Evolutionary conservation across 495 filamentous ascomycete species (phyloP).

Genomic region (Podospora pseudoanserina): DNA sequence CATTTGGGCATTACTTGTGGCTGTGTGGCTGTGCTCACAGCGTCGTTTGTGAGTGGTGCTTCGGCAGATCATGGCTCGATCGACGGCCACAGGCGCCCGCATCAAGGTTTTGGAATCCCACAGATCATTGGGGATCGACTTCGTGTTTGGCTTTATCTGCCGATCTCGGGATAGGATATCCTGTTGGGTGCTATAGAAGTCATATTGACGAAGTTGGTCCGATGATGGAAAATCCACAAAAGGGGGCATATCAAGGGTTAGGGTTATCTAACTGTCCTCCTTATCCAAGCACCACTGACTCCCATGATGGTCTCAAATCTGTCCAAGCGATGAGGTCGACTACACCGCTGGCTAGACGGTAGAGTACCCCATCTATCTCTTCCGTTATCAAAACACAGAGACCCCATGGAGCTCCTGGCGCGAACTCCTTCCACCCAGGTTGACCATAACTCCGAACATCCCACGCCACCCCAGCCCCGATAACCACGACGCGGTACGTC

Average conservation of each 20-base stretch:
- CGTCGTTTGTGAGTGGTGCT: no score
- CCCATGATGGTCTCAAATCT: background rate
- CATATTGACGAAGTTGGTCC: background rate
- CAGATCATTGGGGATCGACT: background rate
- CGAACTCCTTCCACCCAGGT: background rate
- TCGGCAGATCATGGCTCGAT: background rate
- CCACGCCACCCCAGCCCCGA: background rate
- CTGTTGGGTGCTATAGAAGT: background rate
- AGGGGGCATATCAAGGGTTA: background rate
- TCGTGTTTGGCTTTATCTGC: background rate
- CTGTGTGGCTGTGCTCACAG: background rate
- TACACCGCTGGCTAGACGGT: background rate
- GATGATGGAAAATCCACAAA: background rate
- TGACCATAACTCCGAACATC: background rate
- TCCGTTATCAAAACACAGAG: background rate
- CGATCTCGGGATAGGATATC: background rate
- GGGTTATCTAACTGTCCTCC: background rate
- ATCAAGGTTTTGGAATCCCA: background rate
- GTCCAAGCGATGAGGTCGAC: background rate
- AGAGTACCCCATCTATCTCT: background rate
- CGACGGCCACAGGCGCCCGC: background rate
- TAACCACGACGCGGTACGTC: background rate
- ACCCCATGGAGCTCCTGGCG: background rate
- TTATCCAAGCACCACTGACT: background rate
- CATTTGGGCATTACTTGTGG: background rate